These are phyloP conservation scores for Verticillium klebahnii DNA, from an alignment of 2,329 filamentous ascomycete species.

Conservation along the genomic window DNA sequence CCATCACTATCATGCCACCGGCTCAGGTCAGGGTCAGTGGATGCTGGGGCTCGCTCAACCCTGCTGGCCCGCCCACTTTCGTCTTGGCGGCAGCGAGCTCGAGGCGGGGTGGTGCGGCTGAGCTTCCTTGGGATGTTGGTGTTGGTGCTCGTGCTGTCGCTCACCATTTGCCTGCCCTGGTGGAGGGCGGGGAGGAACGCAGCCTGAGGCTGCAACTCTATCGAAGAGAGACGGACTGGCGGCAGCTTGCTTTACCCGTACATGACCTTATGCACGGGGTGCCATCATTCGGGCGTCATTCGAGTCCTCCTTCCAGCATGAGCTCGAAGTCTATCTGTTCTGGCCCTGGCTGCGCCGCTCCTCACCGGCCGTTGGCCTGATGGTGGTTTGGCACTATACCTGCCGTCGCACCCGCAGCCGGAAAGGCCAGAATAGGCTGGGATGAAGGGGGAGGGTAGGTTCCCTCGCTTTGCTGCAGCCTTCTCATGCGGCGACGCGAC, in stretches of 20 bases:
- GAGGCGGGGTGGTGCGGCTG: neutral
- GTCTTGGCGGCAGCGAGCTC: neutral
- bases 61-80: neutral
- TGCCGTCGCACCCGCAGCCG: neutral
- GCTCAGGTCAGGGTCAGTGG: no score
- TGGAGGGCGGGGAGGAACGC: no score
- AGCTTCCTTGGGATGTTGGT: neutral
- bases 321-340: neutral
- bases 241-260: neutral
- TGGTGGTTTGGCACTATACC: neutral
- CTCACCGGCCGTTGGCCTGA: neutral
- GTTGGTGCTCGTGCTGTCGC: neutral
- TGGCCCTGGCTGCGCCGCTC: neutral
- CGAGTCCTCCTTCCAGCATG: neutral
- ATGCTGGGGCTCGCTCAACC: neutral
- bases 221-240: neutral
- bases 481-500: neutral
- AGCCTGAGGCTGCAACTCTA: no score
- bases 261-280: neutral
- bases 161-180: neutral
- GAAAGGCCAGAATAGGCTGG: neutral
- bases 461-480: neutral
- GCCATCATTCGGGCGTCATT: neutral
- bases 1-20: neutral
- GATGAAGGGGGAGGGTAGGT: neutral